Evolutionary conservation across 2,329 filamentous ascomycete species (phyloP), one percentile per base, ranked within the genome.

Genomic region (Ceratocystis albifundus): DNA sequence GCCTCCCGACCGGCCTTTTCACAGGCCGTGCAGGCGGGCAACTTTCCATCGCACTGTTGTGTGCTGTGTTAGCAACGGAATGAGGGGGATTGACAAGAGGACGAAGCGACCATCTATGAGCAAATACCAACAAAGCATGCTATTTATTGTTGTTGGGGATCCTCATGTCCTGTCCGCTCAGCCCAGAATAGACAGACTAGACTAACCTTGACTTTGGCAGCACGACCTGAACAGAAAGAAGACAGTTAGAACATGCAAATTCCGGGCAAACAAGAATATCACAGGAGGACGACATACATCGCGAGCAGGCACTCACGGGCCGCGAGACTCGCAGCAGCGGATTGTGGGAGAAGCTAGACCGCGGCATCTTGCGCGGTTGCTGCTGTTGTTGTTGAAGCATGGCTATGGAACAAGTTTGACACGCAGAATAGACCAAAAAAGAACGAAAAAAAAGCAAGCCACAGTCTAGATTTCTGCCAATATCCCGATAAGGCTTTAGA

Each of bases 21-120:
- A 74, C 94, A 97, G 20, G 93, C 93, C 6, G 91, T 95, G 74
- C 94, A 99, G 6, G 92, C 91, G 10, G 94, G 94, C 46, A 97
- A 80, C 75, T 96, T 96, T 69, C 94, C 93, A 77, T 97, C 94
- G 73, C 94, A 99, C 85, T 88, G 72, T 28, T 44, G 8, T 12
- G 25, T 30, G 15, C 20, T 17, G 46, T 22, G n/a, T 65, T 12
- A 65, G 55, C 41, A 22, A 61, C 7, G 28, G 44, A 28, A 57
- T 68, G 20, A 12, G 10, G 1, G 53, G 66, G 62, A 12, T 3
- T 57, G 4, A 15, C 10, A 2, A 46, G 10, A 46, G 50, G 17
- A 5, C 55, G 61, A n/a, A 22, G 46, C 46, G 41, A 36, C 32
- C 22, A 15, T 20, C 17, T n/a, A 46, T 55, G 44, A 20, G 45